A percentile compares a stretch with the other conserved stretches of the same genome.
Conservation (phyloP, 768 basidiomycete species). For the Trametes punicea region DNA sequence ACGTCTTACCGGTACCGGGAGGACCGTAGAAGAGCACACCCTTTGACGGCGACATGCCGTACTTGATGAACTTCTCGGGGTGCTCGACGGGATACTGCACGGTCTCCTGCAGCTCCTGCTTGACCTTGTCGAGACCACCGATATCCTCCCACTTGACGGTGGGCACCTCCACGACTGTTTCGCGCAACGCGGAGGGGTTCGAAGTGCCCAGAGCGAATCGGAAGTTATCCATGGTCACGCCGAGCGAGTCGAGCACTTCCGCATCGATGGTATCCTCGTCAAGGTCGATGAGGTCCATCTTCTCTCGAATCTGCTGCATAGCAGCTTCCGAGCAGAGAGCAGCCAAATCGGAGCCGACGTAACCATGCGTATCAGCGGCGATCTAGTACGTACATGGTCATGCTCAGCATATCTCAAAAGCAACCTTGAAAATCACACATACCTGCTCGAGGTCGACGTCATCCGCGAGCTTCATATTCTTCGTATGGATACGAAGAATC, state of each 20-base stretch:
- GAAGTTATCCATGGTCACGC: conserved; percentile 99
- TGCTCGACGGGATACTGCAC: conserved; percentile 99
- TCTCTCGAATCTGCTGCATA: conserved; percentile 99
- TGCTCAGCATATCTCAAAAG: background rate
- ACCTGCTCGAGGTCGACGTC: conserved; percentile 98
- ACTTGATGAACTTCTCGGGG: conserved; percentile 99
- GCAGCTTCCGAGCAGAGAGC: conserved; percentile 98
- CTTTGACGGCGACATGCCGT: conserved; percentile 99
- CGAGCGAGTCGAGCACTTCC: conserved; percentile 97
- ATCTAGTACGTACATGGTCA: conserved; percentile 53
- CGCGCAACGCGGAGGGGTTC: conserved; percentile 97
- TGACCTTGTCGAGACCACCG: conserved; percentile 99
- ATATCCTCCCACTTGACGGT: conserved; percentile 99
- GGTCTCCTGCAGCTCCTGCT: conserved; percentile 97
- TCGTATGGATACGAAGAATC: conserved; percentile 98
- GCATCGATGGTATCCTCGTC: conserved; percentile 99
- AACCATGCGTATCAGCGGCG: conserved; percentile 98
- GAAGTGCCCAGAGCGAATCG: conserved; percentile 96
- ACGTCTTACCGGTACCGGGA: conserved; percentile 99
- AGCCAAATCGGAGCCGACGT: conserved; percentile 97
- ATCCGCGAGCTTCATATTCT: conserved; percentile 98
- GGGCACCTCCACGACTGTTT: conserved; percentile 99
- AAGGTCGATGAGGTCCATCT: conserved; percentile 97
- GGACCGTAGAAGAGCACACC: conserved; percentile 99
- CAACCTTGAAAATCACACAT: conserved; percentile 8